Evolutionary conservation across 306 rosid species (phyloP).

Genomic region (Adenanthera pavonina): DNA sequence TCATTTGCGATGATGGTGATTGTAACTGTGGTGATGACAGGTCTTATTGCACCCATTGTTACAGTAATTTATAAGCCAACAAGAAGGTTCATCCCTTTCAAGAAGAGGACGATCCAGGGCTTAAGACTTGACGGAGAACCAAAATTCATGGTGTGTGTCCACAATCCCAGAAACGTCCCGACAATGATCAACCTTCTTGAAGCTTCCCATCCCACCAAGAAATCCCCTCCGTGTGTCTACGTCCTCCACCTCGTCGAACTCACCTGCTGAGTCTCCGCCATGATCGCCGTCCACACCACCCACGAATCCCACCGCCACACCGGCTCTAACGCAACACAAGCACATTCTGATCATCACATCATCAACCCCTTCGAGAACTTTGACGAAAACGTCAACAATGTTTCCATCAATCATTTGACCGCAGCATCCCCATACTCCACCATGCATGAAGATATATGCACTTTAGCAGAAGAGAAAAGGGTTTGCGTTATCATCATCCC

Average conservation of each 20-base stretch:
- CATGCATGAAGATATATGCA: slow-evolving; percentile 88
- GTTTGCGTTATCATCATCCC: slow-evolving; percentile 76
- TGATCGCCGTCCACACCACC: slow-evolving; percentile 72
- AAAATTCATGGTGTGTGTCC: slow-evolving; percentile 65
- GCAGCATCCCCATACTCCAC: slow-evolving; percentile 78
- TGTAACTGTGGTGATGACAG: slow-evolving; percentile 68
- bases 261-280: slow-evolving; percentile 87
- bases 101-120: slow-evolving; percentile 61
- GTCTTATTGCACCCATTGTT: slow-evolving; percentile 66
- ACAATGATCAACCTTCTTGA: slow-evolving; percentile 80
- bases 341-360: slow-evolving; percentile 76
- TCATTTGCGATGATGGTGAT: slow-evolving; percentile 73
- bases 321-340: slow-evolving; percentile 62
- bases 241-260: slow-evolving; percentile 84
- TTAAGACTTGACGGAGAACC: slow-evolving; percentile 67
- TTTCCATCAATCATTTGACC: slow-evolving; percentile 66
- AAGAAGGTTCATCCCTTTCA: slow-evolving; percentile 65
- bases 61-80: slow-evolving; percentile 67
- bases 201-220: slow-evolving; percentile 71
- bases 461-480: slow-evolving; percentile 77
- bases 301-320: slow-evolving; percentile 70
- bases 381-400: slow-evolving; percentile 57
- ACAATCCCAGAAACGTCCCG: slow-evolving; percentile 81
- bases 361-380: slow-evolving; percentile 72
- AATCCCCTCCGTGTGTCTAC: slow-evolving; percentile 68